Conservation (phyloP, 2,329 filamentous ascomycete species). For the Penicillium sp. region DNA sequence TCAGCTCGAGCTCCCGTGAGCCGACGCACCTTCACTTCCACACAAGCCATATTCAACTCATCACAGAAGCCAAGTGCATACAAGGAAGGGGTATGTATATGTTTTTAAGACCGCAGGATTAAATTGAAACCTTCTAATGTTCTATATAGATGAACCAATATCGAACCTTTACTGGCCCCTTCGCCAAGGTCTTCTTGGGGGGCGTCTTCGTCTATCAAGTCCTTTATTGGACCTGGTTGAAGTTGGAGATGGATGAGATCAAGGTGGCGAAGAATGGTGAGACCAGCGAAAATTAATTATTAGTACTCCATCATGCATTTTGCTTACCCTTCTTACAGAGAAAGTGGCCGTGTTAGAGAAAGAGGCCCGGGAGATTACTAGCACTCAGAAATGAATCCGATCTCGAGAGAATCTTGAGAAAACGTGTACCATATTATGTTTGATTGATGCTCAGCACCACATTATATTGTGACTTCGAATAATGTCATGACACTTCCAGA, state of each 20-base stretch:
- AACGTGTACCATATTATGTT: conserved; percentile 14
- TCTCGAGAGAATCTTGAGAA: background rate
- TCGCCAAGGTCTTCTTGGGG: conserved; percentile 49
- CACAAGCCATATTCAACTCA: conserved; percentile 7
- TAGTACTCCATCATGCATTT: background rate
- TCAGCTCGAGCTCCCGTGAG: background rate
- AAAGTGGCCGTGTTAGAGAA: conserved; percentile 37
- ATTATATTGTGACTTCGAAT: conserved; percentile 9
- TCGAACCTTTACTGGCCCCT: conserved; percentile 41
- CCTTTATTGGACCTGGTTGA: conserved; percentile 49
- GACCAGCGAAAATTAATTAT: background rate
- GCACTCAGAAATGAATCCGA: conserved; percentile 24
- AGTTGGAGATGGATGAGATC: conserved; percentile 47
- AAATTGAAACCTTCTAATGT: background rate
- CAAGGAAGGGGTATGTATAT: conserved; percentile 30
- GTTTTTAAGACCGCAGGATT: background rate
- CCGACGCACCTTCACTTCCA: conserved; percentile 8
- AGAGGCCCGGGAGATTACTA: conserved; percentile 35
- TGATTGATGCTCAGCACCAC: background rate
- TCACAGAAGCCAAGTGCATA: conserved; percentile 17
- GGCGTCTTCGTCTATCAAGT: conserved; percentile 51
- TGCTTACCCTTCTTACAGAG: conserved; percentile 22
- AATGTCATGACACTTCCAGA: background rate
- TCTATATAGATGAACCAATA: conserved; percentile 39
- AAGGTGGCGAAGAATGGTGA: conserved; percentile 43